phyloP scores from a whole-genome alignment of 257 asterid species.

The Nyctanthes arbortristis region DNA sequence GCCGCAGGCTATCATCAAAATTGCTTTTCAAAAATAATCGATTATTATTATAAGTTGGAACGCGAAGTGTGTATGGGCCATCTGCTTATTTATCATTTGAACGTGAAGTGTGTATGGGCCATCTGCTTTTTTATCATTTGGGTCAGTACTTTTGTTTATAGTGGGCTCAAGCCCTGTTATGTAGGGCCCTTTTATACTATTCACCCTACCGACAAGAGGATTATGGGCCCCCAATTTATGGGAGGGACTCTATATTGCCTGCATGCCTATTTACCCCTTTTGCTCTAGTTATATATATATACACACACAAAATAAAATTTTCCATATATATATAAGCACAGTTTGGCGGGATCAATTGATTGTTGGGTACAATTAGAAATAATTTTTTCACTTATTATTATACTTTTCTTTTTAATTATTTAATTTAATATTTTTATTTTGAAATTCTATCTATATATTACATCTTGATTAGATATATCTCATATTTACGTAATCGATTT shows the following conservation, averaged over 20 bases:
- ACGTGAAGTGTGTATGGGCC: constrained; percentile 6
- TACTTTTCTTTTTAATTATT: too few relatives aligned
- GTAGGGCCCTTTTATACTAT: background rate
- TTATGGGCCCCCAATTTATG: constrained; percentile 13
- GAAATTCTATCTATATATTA: too few relatives aligned
- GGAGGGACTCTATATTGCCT: background rate
- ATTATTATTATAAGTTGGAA: constrained; percentile 1
- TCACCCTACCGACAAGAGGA: constrained; percentile 13
- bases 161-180: constrained; percentile 19
- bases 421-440: too few relatives aligned
- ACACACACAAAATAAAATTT: too few relatives aligned
- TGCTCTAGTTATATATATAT: too few relatives aligned
- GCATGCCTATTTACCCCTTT: too few relatives aligned
- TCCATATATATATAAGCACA: too few relatives aligned
- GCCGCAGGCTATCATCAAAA: background rate
- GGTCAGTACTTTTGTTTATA: constrained; percentile 1
- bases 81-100: background rate
- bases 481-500: too few relatives aligned
- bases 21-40: constrained; percentile 6
- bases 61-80: constrained; percentile 21
- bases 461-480: too few relatives aligned
- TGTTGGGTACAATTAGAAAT: too few relatives aligned
- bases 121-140: constrained; percentile 20
- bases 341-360: too few relatives aligned
- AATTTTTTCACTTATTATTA: too few relatives aligned